Conservation (phyloP, 108 stramenopile genomes). For the Nannochloropsis oceanica region DNA sequence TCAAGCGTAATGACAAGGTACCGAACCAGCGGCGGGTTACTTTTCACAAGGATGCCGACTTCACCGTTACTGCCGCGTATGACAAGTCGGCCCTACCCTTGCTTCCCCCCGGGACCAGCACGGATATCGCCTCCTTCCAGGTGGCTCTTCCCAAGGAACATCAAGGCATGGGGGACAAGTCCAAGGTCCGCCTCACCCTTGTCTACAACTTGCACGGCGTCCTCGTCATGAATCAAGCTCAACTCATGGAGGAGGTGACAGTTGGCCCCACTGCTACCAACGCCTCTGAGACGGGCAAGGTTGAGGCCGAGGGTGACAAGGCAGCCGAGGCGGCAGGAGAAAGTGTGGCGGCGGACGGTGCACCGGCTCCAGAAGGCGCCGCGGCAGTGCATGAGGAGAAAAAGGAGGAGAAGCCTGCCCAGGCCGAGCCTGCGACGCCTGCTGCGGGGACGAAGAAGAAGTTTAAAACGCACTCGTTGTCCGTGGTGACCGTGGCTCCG, state of each 20-base stretch:
- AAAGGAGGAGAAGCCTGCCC: constrained; percentile 10
- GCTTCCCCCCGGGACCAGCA: not conserved
- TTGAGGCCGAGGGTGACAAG: not conserved
- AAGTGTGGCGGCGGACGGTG: not conserved
- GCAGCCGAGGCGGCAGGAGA: not conserved
- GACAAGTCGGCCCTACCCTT: constrained; percentile 3
- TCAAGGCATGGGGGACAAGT: no score
- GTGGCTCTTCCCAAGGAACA: not conserved
- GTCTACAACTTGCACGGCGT: constrained; percentile 83
- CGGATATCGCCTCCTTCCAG: constrained; percentile 47
- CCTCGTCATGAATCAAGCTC: constrained; percentile 59
- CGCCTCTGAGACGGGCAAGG: not conserved
- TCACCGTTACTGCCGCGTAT: constrained; percentile 33
- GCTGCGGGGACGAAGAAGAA: constrained; percentile 54
- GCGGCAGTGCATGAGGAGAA: constrained; percentile 1
- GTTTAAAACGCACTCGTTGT: constrained; percentile 57
- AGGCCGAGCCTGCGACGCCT: constrained; percentile 3
- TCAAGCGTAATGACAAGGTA: constrained; percentile 1
- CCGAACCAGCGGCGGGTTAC: constrained; percentile 69
- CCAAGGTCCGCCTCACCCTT: constrained; percentile 88
- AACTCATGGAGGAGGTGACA: constrained; percentile 79
- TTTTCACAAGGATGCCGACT: constrained; percentile 46
- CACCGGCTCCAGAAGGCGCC: not conserved
- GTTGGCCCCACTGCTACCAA: not conserved
- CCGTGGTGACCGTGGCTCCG: constrained; percentile 6